A percentile compares a stretch with the other conserved stretches of the same genome.
These are phyloP conservation scores for Picochlorum sp. DNA, from an alignment of 139 green algal genomes.

Conservation along the genomic window DNA sequence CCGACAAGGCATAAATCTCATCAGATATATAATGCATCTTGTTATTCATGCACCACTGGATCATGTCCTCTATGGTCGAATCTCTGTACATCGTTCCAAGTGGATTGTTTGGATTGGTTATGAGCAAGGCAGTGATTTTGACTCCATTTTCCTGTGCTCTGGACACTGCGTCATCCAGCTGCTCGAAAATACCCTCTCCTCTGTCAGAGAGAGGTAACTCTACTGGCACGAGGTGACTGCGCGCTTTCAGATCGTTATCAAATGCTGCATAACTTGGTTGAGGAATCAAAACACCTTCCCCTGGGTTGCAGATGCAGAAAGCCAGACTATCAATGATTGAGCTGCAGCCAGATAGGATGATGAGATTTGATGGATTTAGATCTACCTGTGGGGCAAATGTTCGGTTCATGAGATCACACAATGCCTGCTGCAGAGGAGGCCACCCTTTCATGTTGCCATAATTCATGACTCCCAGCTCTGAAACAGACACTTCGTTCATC, in stretches of 20 bases:
- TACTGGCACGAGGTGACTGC: constrained; percentile 30
- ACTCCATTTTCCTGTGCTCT: constrained; percentile 5
- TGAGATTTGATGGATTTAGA: constrained; percentile 12
- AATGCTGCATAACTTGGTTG: constrained; percentile 76
- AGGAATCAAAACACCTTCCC: constrained; percentile 54
- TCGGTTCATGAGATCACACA: constrained; percentile 33
- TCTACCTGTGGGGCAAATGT: constrained; percentile 43
- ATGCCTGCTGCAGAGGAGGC: constrained; percentile 16
- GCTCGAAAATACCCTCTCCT: constrained; percentile 11
- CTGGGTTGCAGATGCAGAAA: constrained; percentile 30
- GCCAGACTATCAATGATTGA: constrained; percentile 56
- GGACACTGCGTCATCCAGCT: constrained; percentile 34
- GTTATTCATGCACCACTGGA: constrained; percentile 49
- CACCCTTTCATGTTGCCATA: constrained; percentile 33
- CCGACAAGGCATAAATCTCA: constrained; percentile 65
- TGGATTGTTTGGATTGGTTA: constrained; percentile 70
- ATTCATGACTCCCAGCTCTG: constrained; percentile 21
- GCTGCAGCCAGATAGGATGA: constrained; percentile 34
- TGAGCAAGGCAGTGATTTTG: constrained; percentile 41
- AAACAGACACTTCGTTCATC: constrained; percentile 7
- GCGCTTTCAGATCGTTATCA: constrained; percentile 63
- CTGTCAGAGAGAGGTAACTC: constrained; percentile 36
- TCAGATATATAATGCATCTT: constrained; percentile 62
- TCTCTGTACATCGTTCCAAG: constrained; percentile 43
- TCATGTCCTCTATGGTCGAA: constrained; percentile 32